phyloP scores from a whole-genome alignment of 345 rosid genomes.

The Rhodamnia rubescens region DNA sequence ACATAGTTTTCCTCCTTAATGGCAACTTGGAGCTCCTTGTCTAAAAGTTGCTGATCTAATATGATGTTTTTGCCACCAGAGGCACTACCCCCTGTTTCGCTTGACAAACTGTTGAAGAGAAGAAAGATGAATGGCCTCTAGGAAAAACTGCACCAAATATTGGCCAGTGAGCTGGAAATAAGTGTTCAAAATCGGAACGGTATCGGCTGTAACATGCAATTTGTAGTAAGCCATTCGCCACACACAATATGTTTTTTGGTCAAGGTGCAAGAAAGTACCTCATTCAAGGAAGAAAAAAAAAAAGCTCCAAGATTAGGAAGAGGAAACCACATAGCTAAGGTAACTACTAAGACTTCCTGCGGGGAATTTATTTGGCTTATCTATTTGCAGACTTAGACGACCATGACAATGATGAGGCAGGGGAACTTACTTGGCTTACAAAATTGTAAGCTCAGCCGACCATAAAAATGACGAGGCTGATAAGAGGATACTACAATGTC shows the following conservation, averaged over 20 bases:
- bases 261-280: not conserved
- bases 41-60: constrained; percentile 49
- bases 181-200: not conserved
- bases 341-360: not conserved
- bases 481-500: not conserved
- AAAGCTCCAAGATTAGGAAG: not conserved
- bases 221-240: not conserved
- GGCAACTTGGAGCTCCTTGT: constrained; percentile 48
- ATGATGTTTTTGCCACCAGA: constrained; percentile 35
- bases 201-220: not conserved
- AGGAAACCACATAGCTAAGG: not conserved
- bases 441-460: not conserved
- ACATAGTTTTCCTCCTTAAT: constrained; percentile 72
- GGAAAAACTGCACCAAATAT: not conserved
- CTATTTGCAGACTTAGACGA: not conserved
- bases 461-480: not conserved
- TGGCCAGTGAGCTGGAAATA: not conserved
- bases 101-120: constrained; percentile 9
- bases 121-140: not conserved
- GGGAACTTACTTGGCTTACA: not conserved
- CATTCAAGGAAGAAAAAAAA: not conserved
- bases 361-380: not conserved
- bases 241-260: not conserved
- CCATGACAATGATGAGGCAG: not conserved
- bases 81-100: constrained; percentile 50